phyloP scores from a whole-genome alignment of 169 alveolate genomes.

The Theileria orientalis region DNA sequence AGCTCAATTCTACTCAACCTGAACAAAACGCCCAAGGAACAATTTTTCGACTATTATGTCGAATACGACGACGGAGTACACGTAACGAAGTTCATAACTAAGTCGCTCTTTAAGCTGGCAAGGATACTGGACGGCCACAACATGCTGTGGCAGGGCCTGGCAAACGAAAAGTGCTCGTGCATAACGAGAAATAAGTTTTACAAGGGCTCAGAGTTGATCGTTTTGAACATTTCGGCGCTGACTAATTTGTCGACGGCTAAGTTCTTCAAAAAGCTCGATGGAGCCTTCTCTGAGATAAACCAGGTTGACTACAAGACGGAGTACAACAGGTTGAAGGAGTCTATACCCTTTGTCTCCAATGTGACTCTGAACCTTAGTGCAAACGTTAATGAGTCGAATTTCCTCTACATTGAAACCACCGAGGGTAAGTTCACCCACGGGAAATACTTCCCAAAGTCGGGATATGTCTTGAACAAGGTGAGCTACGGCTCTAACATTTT shows the following conservation, averaged over 20 bases:
- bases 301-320: neutral
- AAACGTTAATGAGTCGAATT: neutral
- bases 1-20: constrained; percentile 3
- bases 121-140: constrained; percentile 10
- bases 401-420: neutral
- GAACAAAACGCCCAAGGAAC: neutral
- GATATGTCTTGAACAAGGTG: constrained; percentile 6
- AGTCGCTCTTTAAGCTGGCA: neutral
- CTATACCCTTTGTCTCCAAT: constrained; percentile 1
- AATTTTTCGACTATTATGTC: constrained; percentile 1
- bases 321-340: neutral
- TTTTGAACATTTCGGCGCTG: neutral
- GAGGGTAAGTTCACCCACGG: constrained; percentile 1
- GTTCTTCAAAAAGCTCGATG: constrained; percentile 2
- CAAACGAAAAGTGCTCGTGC: neutral
- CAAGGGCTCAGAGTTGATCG: neutral
- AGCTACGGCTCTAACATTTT: constrained; percentile 7
- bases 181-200: constrained; percentile 3
- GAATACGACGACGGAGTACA: constrained; percentile 13
- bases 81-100: neutral
- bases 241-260: neutral
- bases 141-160: neutral
- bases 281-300: neutral
- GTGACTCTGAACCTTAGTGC: neutral
- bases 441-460: constrained; percentile 6